phyloP scores from a whole-genome alignment of 2,329 filamentous ascomycete genomes.

The Cytospora chrysosperma region DNA sequence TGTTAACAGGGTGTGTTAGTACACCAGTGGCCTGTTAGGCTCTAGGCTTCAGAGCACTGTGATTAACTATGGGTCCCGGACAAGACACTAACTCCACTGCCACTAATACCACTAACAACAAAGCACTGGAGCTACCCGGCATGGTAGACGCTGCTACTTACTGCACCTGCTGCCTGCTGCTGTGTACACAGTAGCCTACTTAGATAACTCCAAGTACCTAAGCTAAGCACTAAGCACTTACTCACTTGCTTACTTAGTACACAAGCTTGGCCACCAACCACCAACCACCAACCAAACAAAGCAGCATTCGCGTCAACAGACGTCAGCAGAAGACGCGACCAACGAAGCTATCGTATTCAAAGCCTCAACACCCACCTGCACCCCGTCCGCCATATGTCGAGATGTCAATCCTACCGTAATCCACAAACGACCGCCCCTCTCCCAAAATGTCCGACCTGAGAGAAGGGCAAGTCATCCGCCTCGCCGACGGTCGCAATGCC shows the following conservation, averaged over 20 bases:
- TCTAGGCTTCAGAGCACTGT: too few species aligned
- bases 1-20: background rate
- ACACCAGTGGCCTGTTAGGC: background rate
- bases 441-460: slow-evolving; percentile 56
- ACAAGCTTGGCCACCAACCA: too few species aligned
- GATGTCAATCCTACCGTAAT: slow-evolving; percentile 13
- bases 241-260: too few species aligned
- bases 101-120: too few species aligned
- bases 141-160: too few species aligned
- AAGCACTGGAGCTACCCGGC: background rate
- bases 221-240: too few species aligned
- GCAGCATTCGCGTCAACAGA: slow-evolving; percentile 2
- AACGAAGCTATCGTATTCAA: background rate
- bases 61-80: background rate
- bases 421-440: background rate
- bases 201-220: too few species aligned
- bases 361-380: background rate
- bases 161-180: too few species aligned
- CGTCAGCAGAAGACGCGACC: slow-evolving; percentile 17
- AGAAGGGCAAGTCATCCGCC: slow-evolving; percentile 73
- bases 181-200: background rate
- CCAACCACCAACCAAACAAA: background rate
- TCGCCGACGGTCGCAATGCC: slow-evolving; percentile 74
- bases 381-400: background rate
- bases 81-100: too few species aligned